A percentile compares a stretch with the other conserved stretches of the same genome.
phyloP scores from a whole-genome alignment of 495 filamentous ascomycete genomes.

The Talaromyces thailandensis region DNA sequence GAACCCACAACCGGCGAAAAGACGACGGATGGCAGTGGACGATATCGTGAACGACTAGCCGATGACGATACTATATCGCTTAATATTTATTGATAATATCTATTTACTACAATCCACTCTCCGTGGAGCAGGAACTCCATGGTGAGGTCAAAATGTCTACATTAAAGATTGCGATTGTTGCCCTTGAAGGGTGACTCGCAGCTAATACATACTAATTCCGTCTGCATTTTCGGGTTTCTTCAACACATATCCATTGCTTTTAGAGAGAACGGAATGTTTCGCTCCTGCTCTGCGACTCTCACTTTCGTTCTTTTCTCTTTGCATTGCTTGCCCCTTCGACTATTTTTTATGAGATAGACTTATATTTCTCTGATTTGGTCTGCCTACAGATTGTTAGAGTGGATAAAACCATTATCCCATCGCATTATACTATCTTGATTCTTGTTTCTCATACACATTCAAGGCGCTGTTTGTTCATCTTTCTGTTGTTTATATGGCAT shows the following conservation, averaged over 20 bases:
- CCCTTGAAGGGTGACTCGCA: constrained; percentile 1
- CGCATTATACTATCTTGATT: not conserved
- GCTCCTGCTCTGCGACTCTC: not conserved
- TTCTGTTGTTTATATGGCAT: not conserved
- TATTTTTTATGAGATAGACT: not conserved
- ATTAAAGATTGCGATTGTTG: not conserved
- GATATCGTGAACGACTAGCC: constrained; percentile 39
- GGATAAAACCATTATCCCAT: not conserved
- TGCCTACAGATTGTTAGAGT: not conserved
- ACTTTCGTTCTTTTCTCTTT: not conserved
- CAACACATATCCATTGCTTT: not conserved
- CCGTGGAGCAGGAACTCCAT: constrained; percentile 1
- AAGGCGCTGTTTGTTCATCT: not conserved
- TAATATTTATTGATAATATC: constrained; percentile 1
- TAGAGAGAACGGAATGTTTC: not conserved
- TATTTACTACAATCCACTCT: not conserved
- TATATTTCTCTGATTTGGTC: not conserved
- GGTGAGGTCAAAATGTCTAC: not conserved
- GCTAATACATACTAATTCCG: not conserved
- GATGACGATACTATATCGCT: not conserved
- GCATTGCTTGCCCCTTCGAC: not conserved
- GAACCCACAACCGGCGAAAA: constrained; percentile 53
- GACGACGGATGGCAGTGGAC: constrained; percentile 54
- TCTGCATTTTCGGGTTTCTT: not conserved
- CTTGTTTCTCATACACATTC: not conserved